Percentiles rank a stretch among this genome's conserved stretches.
Conservation (phyloP, 768 basidiomycete genomes). For the Lenzites betulinus region DNA sequence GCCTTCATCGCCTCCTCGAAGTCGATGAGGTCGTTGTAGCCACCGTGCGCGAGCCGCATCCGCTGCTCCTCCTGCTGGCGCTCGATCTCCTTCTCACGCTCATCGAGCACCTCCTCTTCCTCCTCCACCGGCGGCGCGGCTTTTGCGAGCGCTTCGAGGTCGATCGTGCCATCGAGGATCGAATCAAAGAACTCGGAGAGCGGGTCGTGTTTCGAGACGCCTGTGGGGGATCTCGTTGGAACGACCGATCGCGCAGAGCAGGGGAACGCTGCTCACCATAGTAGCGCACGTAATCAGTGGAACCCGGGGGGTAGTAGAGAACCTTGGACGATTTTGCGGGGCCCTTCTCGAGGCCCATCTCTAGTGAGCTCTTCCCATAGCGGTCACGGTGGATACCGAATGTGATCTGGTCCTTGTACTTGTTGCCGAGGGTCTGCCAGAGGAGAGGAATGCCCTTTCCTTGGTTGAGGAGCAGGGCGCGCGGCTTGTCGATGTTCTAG, state of each 20-base stretch:
- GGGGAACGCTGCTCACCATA: conserved; percentile 51
- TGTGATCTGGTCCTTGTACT: conserved; percentile 61
- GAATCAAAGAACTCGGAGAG: conserved; percentile 74
- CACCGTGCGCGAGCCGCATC: conserved; percentile 53
- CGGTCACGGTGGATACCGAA: conserved; percentile 69
- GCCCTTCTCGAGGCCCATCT: conserved; percentile 59
- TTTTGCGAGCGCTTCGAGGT: conserved; percentile 47
- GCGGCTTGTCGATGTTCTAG: conserved; percentile 46
- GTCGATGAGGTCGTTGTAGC: conserved; percentile 51
- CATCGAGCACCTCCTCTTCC: conserved; percentile 39
- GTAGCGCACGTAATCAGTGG: conserved; percentile 58
- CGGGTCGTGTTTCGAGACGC: conserved; percentile 71
- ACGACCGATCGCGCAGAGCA: not conserved
- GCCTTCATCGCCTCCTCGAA: conserved; percentile 50
- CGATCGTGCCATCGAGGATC: conserved; percentile 65
- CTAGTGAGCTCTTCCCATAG: conserved; percentile 56
- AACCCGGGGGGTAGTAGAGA: conserved; percentile 66
- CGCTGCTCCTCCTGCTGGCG: conserved; percentile 54
- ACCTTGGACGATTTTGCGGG: conserved; percentile 62
- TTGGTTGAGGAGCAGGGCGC: conserved; percentile 72
- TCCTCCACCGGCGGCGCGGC: conserved; percentile 37
- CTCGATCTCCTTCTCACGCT: conserved; percentile 49
- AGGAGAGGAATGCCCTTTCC: conserved; percentile 75
- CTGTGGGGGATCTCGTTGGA: conserved; percentile 37
- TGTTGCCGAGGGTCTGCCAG: conserved; percentile 80